Base-by-base conservation (phyloP, 257 asterid species). In the Catharanthus roseus region DNA sequence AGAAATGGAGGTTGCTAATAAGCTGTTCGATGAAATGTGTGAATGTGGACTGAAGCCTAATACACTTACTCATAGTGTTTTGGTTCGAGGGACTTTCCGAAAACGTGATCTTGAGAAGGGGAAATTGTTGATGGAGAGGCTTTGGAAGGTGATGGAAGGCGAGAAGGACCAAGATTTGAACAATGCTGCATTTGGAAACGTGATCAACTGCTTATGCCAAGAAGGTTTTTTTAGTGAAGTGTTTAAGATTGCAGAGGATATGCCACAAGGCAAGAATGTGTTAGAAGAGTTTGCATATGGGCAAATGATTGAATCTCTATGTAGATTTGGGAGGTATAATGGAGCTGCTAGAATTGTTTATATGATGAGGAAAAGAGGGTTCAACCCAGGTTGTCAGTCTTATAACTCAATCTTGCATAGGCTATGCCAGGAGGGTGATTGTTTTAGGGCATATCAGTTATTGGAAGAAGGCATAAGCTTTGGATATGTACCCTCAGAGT, bases 271-370 rank as follows among this genome's bases (percentile, higher is more conserved):
- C 58, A 81, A 77, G 42, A 80, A 80, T 78, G 90, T 93, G 61
- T 69, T n/a, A 19, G 85, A 84, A 67, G 90, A 81, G 63, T 86
- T 89, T 78, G 89, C 95, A n/a, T 86, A 85, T 45, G 90, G 83
- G 1, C 87, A 88, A 76, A 86, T 93, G 92, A 82, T 93, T 55
- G 88, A 89, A 78, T 88, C 98, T 0, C 81, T 93, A 1, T 86
- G 96, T 80, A 81, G 74, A 69, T 86, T 78, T 60, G 89, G 84
- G 75, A 86, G 88, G 88, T 86, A 81, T 76, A 93, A 91, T 64
- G 99, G 90, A 38, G 97, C 95, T 69, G 96, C 97, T 0, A 86
- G 99, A 80, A 81, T 91, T 72, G 87, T 89, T 51, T 91, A 93
- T 71, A 83, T 93, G 77, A 93, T 93, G 97, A 89, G 86, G 53